A percentile compares a stretch with the other conserved stretches of the same genome.
Evolutionary conservation across 2,329 filamentous ascomycete genomes (phyloP).

Genomic region (Achaetomium macrosporum): DNA sequence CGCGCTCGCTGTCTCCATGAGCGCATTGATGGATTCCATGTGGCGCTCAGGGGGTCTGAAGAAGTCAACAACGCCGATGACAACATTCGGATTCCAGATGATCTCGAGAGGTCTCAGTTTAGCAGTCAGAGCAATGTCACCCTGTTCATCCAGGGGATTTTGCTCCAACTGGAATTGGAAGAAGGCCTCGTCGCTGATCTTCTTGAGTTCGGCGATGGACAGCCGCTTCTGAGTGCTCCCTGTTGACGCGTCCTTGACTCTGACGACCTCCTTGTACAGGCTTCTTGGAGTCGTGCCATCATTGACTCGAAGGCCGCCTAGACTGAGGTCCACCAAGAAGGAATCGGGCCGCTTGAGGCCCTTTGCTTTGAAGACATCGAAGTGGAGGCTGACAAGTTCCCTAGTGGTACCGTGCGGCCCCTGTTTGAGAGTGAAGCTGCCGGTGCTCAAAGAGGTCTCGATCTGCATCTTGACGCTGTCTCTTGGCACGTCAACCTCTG

Average conservation of each 20-base stretch:
- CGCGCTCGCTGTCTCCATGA: slow-evolving; percentile 92
- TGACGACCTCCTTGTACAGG: slow-evolving; percentile 89
- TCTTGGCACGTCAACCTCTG: slow-evolving; percentile 81
- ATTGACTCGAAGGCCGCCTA: slow-evolving; percentile 89
- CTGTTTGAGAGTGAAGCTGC: slow-evolving; percentile 89
- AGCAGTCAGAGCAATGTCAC: slow-evolving; percentile 82
- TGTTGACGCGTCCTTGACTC: slow-evolving; percentile 79
- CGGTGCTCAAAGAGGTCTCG: slow-evolving; percentile 87
- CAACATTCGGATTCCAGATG: slow-evolving; percentile 92
- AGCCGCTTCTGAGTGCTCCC: slow-evolving; percentile 41
- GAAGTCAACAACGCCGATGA: slow-evolving; percentile 87
- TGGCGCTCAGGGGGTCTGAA: slow-evolving; percentile 94
- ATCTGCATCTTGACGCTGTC: slow-evolving; percentile 91
- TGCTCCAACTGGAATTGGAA: slow-evolving; percentile 92
- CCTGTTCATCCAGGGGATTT: slow-evolving; percentile 87
- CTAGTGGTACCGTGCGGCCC: slow-evolving; percentile 70
- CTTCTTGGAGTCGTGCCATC: slow-evolving; percentile 91
- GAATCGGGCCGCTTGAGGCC: slow-evolving; percentile 87
- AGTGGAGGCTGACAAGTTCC: slow-evolving; percentile 85
- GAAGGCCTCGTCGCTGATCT: slow-evolving; percentile 60
- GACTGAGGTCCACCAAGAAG: slow-evolving; percentile 77
- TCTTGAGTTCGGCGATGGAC: slow-evolving; percentile 50
- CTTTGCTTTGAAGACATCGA: slow-evolving; percentile 90
- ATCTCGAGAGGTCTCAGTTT: slow-evolving; percentile 95
- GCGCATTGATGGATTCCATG: slow-evolving; percentile 94